Evolutionary conservation across 805 yeast genomes (phyloP).

Genomic region (Diddensiella santjacobensis): DNA sequence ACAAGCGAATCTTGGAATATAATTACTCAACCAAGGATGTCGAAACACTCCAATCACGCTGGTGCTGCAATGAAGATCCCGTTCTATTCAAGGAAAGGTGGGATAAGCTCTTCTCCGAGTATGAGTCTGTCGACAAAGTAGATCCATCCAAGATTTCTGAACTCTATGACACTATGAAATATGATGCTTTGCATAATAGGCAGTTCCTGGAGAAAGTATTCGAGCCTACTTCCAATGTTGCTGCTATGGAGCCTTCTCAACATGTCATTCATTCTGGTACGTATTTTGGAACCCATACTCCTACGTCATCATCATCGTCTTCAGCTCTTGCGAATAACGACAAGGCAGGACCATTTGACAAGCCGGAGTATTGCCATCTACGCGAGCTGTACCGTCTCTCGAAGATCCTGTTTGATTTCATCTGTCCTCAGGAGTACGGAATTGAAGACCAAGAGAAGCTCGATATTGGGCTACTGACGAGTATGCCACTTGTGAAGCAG

Average conservation of each 20-base stretch:
- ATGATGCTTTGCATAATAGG: constrained; percentile 94
- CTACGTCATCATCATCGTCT: constrained; percentile 22
- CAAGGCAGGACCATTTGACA: constrained; percentile 53
- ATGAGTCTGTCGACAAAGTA: constrained; percentile 87
- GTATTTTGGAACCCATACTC: constrained; percentile 7
- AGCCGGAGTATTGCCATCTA: constrained; percentile 70
- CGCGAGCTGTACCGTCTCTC: constrained; percentile 87
- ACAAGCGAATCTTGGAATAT: constrained; percentile 74
- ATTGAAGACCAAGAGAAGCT: constrained; percentile 91
- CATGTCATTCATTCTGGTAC: constrained; percentile 8
- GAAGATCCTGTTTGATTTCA: constrained; percentile 91
- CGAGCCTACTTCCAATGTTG: constrained; percentile 49
- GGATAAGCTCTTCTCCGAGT: constrained; percentile 94
- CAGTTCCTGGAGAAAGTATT: constrained; percentile 82
- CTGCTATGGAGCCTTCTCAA: constrained; percentile 18
- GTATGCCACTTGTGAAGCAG: constrained; percentile 88
- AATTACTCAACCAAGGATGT: constrained; percentile 70
- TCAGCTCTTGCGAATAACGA: constrained; percentile 33
- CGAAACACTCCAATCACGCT: constrained; percentile 61
- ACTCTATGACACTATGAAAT: constrained; percentile 96
- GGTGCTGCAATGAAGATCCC: constrained; percentile 99
- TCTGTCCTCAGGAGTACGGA: constrained; percentile 98
- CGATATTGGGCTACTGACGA: constrained; percentile 92
- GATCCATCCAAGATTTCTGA: constrained; percentile 97
- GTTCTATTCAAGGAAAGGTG: constrained; percentile 87